Conservation (phyloP, 2,329 filamentous ascomycete genomes). For the Aspergillus arachidicola region DNA sequence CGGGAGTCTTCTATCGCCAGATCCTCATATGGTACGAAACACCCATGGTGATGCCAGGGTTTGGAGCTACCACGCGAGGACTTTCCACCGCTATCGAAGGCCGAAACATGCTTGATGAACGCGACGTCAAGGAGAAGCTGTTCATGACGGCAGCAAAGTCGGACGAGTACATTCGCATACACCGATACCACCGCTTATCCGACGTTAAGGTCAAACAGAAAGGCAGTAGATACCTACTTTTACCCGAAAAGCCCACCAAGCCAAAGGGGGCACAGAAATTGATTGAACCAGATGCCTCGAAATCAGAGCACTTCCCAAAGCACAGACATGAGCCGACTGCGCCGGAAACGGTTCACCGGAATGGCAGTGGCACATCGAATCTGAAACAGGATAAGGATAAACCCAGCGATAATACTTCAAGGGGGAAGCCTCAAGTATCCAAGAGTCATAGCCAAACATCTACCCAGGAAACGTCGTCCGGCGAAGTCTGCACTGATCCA, state of each 20-base stretch:
- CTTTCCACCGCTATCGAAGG: constrained; percentile 13
- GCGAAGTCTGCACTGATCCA: neutral
- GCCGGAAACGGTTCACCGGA: neutral
- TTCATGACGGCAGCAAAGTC: constrained; percentile 20
- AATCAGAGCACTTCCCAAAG: neutral
- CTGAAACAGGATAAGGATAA: neutral
- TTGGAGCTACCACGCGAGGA: constrained; percentile 19
- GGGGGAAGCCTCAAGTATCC: neutral
- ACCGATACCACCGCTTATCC: constrained; percentile 8
- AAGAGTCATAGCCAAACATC: neutral
- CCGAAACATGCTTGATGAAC: neutral
- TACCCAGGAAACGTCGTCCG: neutral
- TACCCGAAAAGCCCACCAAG: neutral
- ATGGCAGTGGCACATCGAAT: neutral
- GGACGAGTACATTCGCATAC: constrained; percentile 18
- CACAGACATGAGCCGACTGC: neutral
- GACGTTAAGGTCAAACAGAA: neutral
- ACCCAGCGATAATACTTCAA: neutral
- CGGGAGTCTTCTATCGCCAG: constrained; percentile 10
- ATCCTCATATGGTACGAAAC: constrained; percentile 10
- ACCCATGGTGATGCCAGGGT: constrained; percentile 16
- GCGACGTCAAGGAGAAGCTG: constrained; percentile 12
- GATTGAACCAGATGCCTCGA: neutral
- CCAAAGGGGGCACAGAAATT: too few species aligned
- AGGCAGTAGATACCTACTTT: neutral